Percentiles rank a stretch among this genome's conserved stretches.
phyloP scores from a whole-genome alignment of 768 basidiomycete species.

The Russula earlei region DNA sequence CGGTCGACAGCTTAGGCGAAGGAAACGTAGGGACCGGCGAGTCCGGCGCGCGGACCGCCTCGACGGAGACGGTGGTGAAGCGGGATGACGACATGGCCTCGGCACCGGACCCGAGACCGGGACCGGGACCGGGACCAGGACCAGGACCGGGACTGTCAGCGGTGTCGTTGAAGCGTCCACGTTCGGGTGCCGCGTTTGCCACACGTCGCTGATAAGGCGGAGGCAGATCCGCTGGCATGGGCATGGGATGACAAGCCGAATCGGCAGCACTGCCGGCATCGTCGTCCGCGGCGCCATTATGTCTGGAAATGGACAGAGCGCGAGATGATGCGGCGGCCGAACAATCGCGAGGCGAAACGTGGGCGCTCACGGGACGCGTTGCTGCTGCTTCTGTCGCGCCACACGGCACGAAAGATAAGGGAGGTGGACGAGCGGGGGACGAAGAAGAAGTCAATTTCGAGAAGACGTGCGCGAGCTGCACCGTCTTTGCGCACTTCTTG shows the following conservation, averaged over 20 bases:
- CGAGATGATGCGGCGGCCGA: too few species aligned
- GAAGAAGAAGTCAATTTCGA: neutral
- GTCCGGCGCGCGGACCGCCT: constrained; percentile 18
- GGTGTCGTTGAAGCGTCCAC: neutral
- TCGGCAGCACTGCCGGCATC: neutral
- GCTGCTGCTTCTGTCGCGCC: neutral
- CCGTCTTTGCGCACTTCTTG: constrained; percentile 2
- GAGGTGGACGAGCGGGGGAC: neutral
- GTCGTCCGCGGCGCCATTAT: too few species aligned
- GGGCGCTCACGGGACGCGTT: too few species aligned
- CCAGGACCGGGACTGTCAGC: too few species aligned
- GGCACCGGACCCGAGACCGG: too few species aligned
- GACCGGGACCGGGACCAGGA: too few species aligned
- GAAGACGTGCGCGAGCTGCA: constrained; percentile 1
- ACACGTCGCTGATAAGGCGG: constrained; percentile 13
- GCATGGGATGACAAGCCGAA: neutral
- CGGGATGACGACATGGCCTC: neutral
- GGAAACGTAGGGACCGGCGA: constrained; percentile 15
- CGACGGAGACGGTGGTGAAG: constrained; percentile 4
- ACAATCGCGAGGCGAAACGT: too few species aligned
- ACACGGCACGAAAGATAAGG: neutral
- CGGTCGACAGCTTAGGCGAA: constrained; percentile 8
- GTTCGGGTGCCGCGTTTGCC: constrained; percentile 1
- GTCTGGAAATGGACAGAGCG: too few species aligned
- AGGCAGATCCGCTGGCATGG: neutral